A percentile compares a stretch with the other conserved stretches of the same genome.
phyloP scores from a whole-genome alignment of 176 grass and related monocot genomes.

The Eremochloa ophiuroides region DNA sequence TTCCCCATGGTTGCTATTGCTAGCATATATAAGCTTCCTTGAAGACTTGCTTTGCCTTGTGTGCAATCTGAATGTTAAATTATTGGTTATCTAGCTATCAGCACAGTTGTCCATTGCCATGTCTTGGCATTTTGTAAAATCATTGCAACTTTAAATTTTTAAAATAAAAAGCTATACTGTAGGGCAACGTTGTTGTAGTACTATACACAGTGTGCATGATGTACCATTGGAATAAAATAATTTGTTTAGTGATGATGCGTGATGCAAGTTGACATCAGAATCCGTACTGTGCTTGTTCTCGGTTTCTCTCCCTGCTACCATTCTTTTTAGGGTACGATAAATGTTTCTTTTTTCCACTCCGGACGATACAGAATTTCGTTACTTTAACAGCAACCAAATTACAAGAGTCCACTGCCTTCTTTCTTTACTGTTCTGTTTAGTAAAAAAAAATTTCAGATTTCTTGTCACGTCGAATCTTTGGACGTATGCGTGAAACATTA shows the following conservation, averaged over 20 bases:
- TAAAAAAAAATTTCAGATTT: no score
- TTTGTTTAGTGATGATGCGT: not conserved
- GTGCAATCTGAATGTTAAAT: constrained; percentile 10
- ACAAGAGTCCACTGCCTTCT: no score
- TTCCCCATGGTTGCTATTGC: constrained; percentile 36
- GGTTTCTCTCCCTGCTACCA: not conserved
- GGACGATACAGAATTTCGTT: no score
- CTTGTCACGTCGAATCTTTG: no score
- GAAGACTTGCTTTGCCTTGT: constrained; percentile 10
- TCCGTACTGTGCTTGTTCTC: not conserved
- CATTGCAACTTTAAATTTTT: not conserved
- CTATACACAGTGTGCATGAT: not conserved
- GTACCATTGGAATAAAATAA: not conserved
- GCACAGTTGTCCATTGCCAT: not conserved
- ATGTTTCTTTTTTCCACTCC: no score
- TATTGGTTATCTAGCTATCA: constrained; percentile 25
- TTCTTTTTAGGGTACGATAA: not conserved
- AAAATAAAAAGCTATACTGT: not conserved
- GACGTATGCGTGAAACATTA: no score
- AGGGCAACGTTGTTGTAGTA: not conserved
- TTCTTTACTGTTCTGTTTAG: no score
- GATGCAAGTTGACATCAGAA: not conserved
- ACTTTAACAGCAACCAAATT: no score
- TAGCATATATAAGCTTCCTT: constrained; percentile 44
- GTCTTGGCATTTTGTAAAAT: not conserved